Evolutionary conservation across 257 asterid genomes (phyloP).

Genomic region (Knoxia roxburghii): DNA sequence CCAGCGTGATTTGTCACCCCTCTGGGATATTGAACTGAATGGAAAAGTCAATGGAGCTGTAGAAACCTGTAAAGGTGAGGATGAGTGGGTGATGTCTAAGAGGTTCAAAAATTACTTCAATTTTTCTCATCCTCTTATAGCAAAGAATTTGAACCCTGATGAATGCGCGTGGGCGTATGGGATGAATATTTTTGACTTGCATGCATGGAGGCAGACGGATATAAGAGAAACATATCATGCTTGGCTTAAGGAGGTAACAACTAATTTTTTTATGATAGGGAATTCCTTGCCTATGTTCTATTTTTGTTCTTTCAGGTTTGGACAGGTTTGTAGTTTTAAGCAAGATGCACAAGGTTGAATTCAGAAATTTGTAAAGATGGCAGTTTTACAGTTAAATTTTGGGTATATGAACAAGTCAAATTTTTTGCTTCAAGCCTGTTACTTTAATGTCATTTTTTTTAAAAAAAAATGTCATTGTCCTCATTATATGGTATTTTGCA

Average conservation of each 20-base stretch:
- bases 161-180: conserved; percentile 99
- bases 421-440: not conserved
- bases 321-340: not conserved
- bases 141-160: conserved; percentile 75
- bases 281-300: conserved; percentile 13
- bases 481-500: not conserved
- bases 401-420: not conserved
- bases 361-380: not conserved
- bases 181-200: conserved; percentile 89
- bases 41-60: conserved; percentile 99
- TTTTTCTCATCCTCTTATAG: conserved; percentile 84
- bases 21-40: conserved; percentile 76
- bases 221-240: conserved; percentile 84
- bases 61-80: conserved; percentile 97
- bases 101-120: conserved; percentile 87
- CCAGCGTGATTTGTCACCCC: conserved; percentile 86
- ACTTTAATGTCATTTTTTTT: not conserved
- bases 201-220: conserved; percentile 70
- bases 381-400: not conserved
- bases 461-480: not conserved
- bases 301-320: conserved; percentile 2
- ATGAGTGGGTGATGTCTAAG: conserved; percentile 97
- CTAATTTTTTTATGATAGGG: conserved; percentile 8
- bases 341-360: not conserved
- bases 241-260: conserved; percentile 86